Evolutionary conservation across 2,329 filamentous ascomycete species (phyloP).

Genomic region (Stromatinia cepivora): DNA sequence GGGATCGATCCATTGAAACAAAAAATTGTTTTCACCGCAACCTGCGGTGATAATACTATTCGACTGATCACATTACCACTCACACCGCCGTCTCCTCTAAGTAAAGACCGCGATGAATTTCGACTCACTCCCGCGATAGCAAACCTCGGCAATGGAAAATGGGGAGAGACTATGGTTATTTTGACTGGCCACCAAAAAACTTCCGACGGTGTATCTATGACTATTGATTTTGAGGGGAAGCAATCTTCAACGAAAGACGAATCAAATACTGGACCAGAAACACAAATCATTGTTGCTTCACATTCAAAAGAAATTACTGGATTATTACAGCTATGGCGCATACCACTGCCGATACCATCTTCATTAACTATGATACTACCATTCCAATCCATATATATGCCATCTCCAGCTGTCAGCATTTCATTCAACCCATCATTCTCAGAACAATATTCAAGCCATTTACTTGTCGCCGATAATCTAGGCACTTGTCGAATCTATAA

Average conservation of each 20-base stretch:
- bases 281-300: conserved; percentile 58
- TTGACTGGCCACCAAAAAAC: conserved; percentile 55
- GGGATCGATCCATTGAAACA: conserved; percentile 51
- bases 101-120: conserved; percentile 57
- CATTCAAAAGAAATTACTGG: conserved; percentile 61
- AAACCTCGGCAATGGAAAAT: conserved; percentile 59
- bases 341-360: conserved; percentile 45
- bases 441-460: conserved; percentile 51
- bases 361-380: conserved; percentile 45
- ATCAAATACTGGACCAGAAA: conserved; percentile 35
- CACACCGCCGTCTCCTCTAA: conserved; percentile 60
- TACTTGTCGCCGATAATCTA: conserved; percentile 56
- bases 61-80: conserved; percentile 61
- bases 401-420: conserved; percentile 55
- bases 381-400: conserved; percentile 62
- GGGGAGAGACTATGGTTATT: conserved; percentile 59
- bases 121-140: conserved; percentile 52
- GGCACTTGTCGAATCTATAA: conserved; percentile 63
- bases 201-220: conserved; percentile 58
- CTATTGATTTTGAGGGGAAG: conserved; percentile 45
- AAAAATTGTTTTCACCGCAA: conserved; percentile 61
- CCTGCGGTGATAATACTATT: conserved; percentile 57
- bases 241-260: conserved; percentile 34
- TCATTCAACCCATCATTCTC: conserved; percentile 58
- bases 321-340: conserved; percentile 58